Evolutionary conservation across 2,329 filamentous ascomycete species (phyloP), one percentile per base, ranked within the genome.

Genomic region (Botryotinia calthae): DNA sequence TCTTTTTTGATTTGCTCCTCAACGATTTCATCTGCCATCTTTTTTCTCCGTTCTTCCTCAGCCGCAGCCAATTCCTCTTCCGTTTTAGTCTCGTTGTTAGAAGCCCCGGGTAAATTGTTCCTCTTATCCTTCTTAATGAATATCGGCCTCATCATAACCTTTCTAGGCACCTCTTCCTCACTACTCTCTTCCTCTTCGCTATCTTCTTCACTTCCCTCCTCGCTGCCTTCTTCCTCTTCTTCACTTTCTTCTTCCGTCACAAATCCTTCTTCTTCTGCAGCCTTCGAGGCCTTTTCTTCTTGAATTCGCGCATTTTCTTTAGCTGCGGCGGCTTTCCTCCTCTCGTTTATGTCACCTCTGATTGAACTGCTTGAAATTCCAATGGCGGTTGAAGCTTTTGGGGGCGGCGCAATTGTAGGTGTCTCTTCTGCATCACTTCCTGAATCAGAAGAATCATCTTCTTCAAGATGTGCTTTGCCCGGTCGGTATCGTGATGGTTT

Each of bases 1-100:
- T 95, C 92, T 76, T 93, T 93, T 78, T 92, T 90, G 61, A 98
- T 89, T 80, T 98, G 94, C 77, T 95, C 93, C 80, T 97, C 94
- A 22, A 99, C 89, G 16, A 98, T 84, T 72, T 88, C 90, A 81
- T 97, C 91, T 20, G 92, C 89, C 73, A 91, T 89, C 56, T 91
- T 90, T 80, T 91, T 90, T 75, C 88, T 89, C 51, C 89, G 87
- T 2, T 86, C 89, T 72, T 87, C 90, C 73, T 91, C 89, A 64
- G 88, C 87, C 4, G 85, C 82, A 7, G 81, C 78, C 78, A 78
- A 84, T 75, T 83, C 82, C 4, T 82, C 82, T 25, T 84, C 83
- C 20, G 82, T 83, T 67, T 81, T 80, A 0, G 76, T 78, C 54
- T 81, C 80, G 4, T 75, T 80, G 63, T 77, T 70, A 42, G 58